phyloP scores from a whole-genome alignment of 768 basidiomycete genomes.

The Candolleomyces aberdarensis region DNA sequence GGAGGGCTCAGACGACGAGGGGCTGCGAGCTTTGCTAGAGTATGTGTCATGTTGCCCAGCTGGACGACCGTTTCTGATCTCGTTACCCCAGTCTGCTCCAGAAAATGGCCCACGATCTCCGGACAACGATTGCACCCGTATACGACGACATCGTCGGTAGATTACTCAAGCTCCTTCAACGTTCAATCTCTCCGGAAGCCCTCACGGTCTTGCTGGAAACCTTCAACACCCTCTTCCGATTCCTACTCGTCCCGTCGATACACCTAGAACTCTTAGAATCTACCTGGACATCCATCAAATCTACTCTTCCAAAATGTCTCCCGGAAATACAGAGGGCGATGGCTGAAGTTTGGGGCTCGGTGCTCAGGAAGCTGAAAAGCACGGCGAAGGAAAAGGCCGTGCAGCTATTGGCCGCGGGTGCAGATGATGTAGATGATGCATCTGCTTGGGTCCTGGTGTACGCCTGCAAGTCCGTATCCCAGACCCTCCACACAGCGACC shows the following conservation, averaged over 20 bases:
- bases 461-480: conserved; percentile 86
- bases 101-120: conserved; percentile 76
- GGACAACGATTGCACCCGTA: conserved; percentile 66
- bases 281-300: conserved; percentile 57
- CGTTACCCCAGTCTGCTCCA: conserved; percentile 59
- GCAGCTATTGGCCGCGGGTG: conserved; percentile 46
- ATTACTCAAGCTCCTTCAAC: conserved; percentile 55
- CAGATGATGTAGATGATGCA: conserved; percentile 55
- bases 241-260: conserved; percentile 65
- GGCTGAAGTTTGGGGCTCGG: conserved; percentile 85
- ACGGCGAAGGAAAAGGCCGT: conserved; percentile 56
- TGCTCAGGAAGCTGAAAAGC: conserved; percentile 68
- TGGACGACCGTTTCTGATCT: neutral
- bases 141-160: conserved; percentile 54
- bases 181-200: conserved; percentile 55
- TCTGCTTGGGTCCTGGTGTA: conserved; percentile 73
- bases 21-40: conserved; percentile 73
- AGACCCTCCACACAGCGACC: conserved; percentile 76
- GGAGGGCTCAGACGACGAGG: conserved; percentile 65
- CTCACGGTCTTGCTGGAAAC: conserved; percentile 67
- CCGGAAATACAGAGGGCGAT: conserved; percentile 73
- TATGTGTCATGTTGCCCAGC: conserved; percentile 33
- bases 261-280: conserved; percentile 49
- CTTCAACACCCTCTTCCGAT: conserved; percentile 66
- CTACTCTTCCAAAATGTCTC: conserved; percentile 53